Evolutionary conservation across 768 basidiomycete species (phyloP).

Genomic region (Leccinum barrowsii): DNA sequence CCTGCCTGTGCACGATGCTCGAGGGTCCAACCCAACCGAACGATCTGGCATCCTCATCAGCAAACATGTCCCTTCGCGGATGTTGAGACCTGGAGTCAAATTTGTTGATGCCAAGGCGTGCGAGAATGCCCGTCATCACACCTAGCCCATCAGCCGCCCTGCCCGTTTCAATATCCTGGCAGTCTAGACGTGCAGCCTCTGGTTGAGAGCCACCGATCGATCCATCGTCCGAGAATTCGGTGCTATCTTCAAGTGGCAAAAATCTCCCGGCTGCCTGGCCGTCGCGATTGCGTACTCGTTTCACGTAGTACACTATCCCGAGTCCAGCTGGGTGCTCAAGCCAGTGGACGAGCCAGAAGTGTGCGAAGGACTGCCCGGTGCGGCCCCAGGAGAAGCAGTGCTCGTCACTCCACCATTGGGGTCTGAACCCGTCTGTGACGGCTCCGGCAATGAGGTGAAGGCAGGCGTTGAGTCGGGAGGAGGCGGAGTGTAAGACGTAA

Average conservation of each 20-base stretch:
- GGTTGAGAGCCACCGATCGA: constrained; percentile 5
- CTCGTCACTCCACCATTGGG: constrained; percentile 7
- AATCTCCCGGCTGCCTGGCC: constrained; percentile 11
- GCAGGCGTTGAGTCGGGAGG: constrained; percentile 28
- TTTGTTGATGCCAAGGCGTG: constrained; percentile 21
- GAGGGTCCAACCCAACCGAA: constrained; percentile 31
- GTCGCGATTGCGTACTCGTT: constrained; percentile 26
- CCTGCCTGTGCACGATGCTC: constrained; percentile 32
- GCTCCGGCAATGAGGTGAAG: constrained; percentile 33
- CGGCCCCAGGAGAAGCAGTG: constrained; percentile 5
- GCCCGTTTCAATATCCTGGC: constrained; percentile 2
- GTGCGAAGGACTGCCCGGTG: constrained; percentile 15
- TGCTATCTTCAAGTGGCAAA: constrained; percentile 17
- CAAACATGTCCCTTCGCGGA: constrained; percentile 67
- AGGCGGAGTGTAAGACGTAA: constrained; percentile 39
- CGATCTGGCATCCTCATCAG: constrained; percentile 66
- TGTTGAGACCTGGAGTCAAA: constrained; percentile 3
- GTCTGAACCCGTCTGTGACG: constrained; percentile 31
- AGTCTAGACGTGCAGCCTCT: constrained; percentile 1
- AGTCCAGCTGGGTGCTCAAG: constrained; percentile 31
- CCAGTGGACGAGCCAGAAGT: constrained; percentile 11
- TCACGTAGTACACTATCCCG: constrained; percentile 43
- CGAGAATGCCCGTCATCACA: constrained; percentile 18
- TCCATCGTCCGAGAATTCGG: constrained; percentile 13
- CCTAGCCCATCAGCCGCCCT: not conserved